Percentiles rank a stretch among this genome's conserved stretches.
Conservation (phyloP, 1,139 yeast species). For the Suhomyces guaymorum region DNA sequence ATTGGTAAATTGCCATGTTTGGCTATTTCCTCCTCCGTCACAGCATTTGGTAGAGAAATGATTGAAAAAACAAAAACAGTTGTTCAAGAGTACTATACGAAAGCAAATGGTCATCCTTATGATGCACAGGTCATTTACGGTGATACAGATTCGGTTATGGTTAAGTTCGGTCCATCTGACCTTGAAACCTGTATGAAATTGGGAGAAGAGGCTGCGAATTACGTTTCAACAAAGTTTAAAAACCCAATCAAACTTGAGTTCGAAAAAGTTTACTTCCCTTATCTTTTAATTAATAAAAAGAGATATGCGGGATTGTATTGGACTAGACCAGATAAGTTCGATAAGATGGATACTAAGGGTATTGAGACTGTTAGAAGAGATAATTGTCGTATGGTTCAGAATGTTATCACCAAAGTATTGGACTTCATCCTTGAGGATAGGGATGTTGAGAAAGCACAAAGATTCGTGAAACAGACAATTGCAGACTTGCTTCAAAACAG, state of each 20-base stretch:
- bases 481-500: slow-evolving; percentile 89
- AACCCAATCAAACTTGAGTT: slow-evolving; percentile 93
- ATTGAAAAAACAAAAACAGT: slow-evolving; percentile 87
- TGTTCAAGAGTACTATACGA: slow-evolving; percentile 77
- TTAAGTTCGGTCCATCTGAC: slow-evolving; percentile 88
- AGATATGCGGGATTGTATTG: slow-evolving; percentile 96
- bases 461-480: slow-evolving; percentile 81
- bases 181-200: slow-evolving; percentile 81
- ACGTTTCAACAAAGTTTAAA: slow-evolving; percentile 74
- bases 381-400: slow-evolving; percentile 90
- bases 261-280: slow-evolving; percentile 96
- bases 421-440: slow-evolving; percentile 84
- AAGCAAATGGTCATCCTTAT: slow-evolving; percentile 74
- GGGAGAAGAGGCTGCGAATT: slow-evolving; percentile 93
- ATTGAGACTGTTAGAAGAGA: slow-evolving; percentile 98
- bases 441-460: slow-evolving; percentile 84
- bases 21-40: slow-evolving; percentile 92
- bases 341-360: slow-evolving; percentile 98
- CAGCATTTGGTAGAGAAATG: slow-evolving; percentile 97
- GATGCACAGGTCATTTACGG: slow-evolving; percentile 95
- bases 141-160: slow-evolving; percentile 99
- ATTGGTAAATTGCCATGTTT: slow-evolving; percentile 95
- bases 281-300: slow-evolving; percentile 88
- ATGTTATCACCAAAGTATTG: slow-evolving; percentile 89
- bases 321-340: slow-evolving; percentile 88